Evolutionary conservation across 306 rosid species (phyloP).

Genomic region (Quercus agrifolia): DNA sequence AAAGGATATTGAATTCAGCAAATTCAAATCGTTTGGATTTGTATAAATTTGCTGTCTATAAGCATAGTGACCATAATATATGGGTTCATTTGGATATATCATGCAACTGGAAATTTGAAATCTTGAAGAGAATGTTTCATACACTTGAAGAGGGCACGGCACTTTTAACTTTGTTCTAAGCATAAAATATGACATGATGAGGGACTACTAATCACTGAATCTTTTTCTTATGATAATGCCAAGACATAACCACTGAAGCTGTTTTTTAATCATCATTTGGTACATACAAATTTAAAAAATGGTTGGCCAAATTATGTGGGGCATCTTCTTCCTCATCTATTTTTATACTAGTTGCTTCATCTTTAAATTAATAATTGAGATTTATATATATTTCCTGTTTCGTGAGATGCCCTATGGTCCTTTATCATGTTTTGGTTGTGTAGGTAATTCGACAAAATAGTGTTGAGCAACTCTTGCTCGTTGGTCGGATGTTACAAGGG

Average conservation of each 20-base stretch:
- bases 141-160: neutral
- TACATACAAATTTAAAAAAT: neutral
- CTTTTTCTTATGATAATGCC: neutral
- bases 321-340: neutral
- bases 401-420: neutral
- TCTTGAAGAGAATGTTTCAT: neutral
- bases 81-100: too few relatives aligned
- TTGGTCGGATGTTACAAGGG: conserved; percentile 96
- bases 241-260: neutral
- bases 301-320: neutral
- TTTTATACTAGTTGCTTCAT: neutral
- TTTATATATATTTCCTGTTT: conserved; percentile 11
- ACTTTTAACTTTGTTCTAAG: neutral
- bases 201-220: neutral
- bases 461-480: conserved; percentile 94
- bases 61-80: too few relatives aligned
- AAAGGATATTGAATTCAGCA: too few relatives aligned
- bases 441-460: conserved; percentile 94
- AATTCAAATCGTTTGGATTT: too few relatives aligned
- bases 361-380: conserved; percentile 1
- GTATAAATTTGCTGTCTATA: too few relatives aligned
- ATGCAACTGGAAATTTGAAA: too few relatives aligned
- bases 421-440: conserved; percentile 25
- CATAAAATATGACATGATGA: neutral
- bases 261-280: neutral